Evolutionary conservation across 495 filamentous ascomycete species (phyloP).

Genomic region (Penicillium arizonense): DNA sequence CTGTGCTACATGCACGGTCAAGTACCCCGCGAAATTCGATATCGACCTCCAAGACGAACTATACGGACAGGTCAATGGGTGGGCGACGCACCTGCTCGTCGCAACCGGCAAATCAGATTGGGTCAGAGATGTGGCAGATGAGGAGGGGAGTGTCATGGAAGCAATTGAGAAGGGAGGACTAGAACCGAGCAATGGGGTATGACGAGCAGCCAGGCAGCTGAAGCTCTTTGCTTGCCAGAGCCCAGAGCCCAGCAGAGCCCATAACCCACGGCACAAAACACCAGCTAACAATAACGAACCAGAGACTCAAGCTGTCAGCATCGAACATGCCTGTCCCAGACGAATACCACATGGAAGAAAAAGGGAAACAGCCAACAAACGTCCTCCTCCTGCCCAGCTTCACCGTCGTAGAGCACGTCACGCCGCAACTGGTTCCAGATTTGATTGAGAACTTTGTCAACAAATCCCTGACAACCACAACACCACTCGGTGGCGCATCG

Average conservation of each 20-base stretch:
- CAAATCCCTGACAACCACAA: conserved; percentile 68
- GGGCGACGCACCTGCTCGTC: conserved; percentile 85
- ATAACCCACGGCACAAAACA: not conserved
- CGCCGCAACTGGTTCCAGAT: conserved; percentile 66
- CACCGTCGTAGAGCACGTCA: conserved; percentile 81
- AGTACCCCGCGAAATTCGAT: conserved; percentile 71
- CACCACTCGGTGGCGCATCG: conserved; percentile 50
- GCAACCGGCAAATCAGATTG: conserved; percentile 96
- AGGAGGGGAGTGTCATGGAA: conserved; percentile 93
- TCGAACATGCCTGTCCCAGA: conserved; percentile 84
- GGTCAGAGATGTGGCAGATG: conserved; percentile 85
- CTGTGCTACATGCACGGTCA: conserved; percentile 77
- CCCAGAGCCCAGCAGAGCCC: too few species aligned
- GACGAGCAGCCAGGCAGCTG: conserved; percentile 15
- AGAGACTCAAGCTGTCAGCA: conserved; percentile 89
- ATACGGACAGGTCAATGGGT: conserved; percentile 85
- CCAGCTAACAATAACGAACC: conserved; percentile 6
- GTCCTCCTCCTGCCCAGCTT: conserved; percentile 88
- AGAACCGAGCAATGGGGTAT: conserved; percentile 73
- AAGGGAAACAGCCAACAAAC: conserved; percentile 68
- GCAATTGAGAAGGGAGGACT: conserved; percentile 66
- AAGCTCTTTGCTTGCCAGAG: not conserved
- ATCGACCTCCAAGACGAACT: conserved; percentile 77
- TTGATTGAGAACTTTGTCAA: conserved; percentile 74
- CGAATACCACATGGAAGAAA: conserved; percentile 51